phyloP scores from a whole-genome alignment of 345 rosid species.

The Heritiera fomes region DNA sequence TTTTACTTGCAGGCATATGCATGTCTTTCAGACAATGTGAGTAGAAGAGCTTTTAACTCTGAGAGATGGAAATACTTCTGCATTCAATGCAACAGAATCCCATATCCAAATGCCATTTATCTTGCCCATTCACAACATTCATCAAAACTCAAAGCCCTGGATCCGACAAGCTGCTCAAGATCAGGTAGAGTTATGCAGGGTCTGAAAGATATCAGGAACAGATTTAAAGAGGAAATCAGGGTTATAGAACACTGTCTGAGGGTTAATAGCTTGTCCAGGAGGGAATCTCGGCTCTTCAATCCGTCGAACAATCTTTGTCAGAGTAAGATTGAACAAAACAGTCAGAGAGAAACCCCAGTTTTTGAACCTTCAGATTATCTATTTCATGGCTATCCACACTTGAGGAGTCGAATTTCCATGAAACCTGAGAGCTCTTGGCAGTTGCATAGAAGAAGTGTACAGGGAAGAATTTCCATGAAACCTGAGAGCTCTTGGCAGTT shows the following conservation, averaged over 20 bases:
- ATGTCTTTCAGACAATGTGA: constrained; percentile 58
- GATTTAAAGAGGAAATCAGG: constrained; percentile 74
- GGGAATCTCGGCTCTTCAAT: constrained; percentile 32
- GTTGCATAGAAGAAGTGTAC: constrained; percentile 22
- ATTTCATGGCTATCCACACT: constrained; percentile 73
- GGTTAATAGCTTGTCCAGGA: constrained; percentile 38
- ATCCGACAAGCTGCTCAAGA: constrained; percentile 31
- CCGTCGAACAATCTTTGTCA: constrained; percentile 23
- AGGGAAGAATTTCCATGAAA: constrained; percentile 24
- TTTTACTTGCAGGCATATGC: constrained; percentile 61
- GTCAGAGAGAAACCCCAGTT: constrained; percentile 56
- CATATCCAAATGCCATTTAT: constrained; percentile 28
- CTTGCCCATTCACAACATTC: not conserved
- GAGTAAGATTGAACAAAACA: constrained; percentile 23
- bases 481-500: constrained; percentile 31
- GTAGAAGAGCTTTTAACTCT: constrained; percentile 58
- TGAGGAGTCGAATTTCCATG: constrained; percentile 41
- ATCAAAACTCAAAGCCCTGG: constrained; percentile 22
- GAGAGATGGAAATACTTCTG: constrained; percentile 61
- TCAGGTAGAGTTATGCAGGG: constrained; percentile 24
- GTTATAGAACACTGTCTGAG: constrained; percentile 78
- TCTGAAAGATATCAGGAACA: constrained; percentile 51
- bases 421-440: constrained; percentile 34
- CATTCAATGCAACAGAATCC: constrained; percentile 50
- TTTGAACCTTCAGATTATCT: constrained; percentile 65